Conservation (phyloP, 2,329 filamentous ascomycete species). For the Thelonectria blattea region DNA sequence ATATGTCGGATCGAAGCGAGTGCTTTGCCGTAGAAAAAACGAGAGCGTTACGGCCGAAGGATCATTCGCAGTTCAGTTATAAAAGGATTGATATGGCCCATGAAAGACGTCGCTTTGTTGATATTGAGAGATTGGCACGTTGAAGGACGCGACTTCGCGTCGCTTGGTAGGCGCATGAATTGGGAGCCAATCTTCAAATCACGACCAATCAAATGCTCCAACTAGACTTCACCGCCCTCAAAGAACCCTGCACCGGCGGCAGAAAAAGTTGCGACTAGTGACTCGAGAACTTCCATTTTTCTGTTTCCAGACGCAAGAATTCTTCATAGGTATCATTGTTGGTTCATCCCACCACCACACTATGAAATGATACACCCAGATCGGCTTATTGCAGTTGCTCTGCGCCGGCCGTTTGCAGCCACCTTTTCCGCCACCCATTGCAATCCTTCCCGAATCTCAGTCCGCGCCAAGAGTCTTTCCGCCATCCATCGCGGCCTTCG, state of each 20-base stretch:
- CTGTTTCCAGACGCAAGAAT: conserved; percentile 7
- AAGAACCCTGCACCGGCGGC: conserved; percentile 27
- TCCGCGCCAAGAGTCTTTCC: conserved; percentile 55
- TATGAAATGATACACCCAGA: conserved; percentile 40
- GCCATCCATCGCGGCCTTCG: conserved; percentile 73
- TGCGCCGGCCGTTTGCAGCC: conserved; percentile 26
- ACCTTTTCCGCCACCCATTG: conserved; percentile 9
- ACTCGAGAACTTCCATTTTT: conserved; percentile 23
- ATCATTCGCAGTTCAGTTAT: background rate
- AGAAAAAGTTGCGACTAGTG: conserved; percentile 36
- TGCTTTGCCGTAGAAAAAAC: background rate
- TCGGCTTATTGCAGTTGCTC: conserved; percentile 31
- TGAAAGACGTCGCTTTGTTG: background rate
- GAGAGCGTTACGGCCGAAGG: background rate
- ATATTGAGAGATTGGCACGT: conserved; percentile 14
- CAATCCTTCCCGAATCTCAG: conserved; percentile 24
- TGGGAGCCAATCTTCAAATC: conserved; percentile 19
- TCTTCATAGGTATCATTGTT: conserved; percentile 14
- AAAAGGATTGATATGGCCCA: conserved; percentile 6
- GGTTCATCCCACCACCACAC: conserved; percentile 8
- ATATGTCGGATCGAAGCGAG: background rate
- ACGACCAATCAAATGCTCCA: conserved; percentile 17
- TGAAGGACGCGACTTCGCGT: conserved; percentile 31
- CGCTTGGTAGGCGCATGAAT: conserved; percentile 16
- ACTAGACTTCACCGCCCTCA: conserved; percentile 31